phyloP scores from a whole-genome alignment of 306 rosid genomes.

The Styphnolobium japonicum region DNA sequence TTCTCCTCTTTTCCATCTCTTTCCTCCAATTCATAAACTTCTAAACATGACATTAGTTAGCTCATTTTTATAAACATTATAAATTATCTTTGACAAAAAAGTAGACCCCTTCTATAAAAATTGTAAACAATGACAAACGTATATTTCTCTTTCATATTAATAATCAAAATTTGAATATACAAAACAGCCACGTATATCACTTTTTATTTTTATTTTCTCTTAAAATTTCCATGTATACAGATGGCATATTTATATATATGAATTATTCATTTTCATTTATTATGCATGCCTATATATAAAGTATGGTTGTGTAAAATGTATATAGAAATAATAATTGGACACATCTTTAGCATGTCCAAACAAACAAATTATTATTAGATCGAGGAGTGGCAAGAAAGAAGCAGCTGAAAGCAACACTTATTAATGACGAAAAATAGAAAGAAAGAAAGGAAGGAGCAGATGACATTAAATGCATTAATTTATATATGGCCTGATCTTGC shows the following conservation, averaged over 20 bases:
- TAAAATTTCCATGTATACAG: no score
- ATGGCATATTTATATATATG: no score
- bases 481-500: neutral
- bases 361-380: no score
- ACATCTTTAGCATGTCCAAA: neutral
- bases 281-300: no score
- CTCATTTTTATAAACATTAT: neutral
- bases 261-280: no score
- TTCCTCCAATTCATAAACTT: neutral
- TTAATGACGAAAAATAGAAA: neutral
- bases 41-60: neutral
- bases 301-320: no score
- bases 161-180: neutral
- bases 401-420: neutral
- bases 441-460: neutral
- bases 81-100: neutral
- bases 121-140: neutral
- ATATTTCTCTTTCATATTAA: neutral
- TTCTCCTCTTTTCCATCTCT: neutral
- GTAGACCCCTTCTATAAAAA: neutral
- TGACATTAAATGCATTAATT: constrained; percentile 9
- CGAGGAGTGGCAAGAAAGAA: neutral
- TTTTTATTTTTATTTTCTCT: no score
- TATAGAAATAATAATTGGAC: neutral
- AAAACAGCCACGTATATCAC: no score